Percentiles rank a stretch among this genome's conserved stretches.
phyloP scores from a whole-genome alignment of 805 yeast genomes.

The Grigorovia humatica region DNA sequence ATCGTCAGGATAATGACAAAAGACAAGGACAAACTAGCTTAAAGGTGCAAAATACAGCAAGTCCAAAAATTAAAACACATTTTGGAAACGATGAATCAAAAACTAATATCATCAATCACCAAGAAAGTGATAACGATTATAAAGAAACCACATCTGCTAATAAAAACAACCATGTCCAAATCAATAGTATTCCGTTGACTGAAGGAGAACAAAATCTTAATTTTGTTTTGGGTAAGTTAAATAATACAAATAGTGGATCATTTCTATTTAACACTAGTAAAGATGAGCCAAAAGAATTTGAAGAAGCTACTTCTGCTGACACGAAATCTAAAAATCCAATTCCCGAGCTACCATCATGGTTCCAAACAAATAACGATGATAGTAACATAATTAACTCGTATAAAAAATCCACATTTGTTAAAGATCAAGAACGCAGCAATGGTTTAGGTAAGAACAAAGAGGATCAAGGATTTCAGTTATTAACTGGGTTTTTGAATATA shows the following conservation, averaged over 20 bases:
- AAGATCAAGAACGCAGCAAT: slow-evolving; percentile 6
- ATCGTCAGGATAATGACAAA: no score
- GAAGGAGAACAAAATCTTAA: slow-evolving; percentile 19
- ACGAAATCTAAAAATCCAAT: slow-evolving; percentile 4
- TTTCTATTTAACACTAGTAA: background rate
- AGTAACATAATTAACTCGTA: background rate
- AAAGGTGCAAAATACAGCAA: no score
- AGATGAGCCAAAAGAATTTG: background rate
- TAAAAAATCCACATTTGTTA: slow-evolving; percentile 11
- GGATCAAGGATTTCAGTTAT: slow-evolving; percentile 9
- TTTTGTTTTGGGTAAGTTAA: slow-evolving; percentile 14
- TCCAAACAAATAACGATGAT: slow-evolving; percentile 4
- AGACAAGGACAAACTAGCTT: background rate
- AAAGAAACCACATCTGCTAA: slow-evolving; percentile 13
- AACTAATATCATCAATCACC: no score
- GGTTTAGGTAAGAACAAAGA: slow-evolving; percentile 1
- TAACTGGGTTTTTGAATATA: slow-evolving; percentile 14
- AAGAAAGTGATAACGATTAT: slow-evolving; percentile 12
- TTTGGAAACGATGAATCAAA: slow-evolving; percentile 31
- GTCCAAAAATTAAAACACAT: background rate
- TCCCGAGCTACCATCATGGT: slow-evolving; percentile 27
- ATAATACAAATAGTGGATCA: slow-evolving; percentile 4
- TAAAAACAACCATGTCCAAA: background rate
- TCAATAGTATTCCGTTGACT: background rate
- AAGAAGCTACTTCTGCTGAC: background rate